Evolutionary conservation across 495 filamentous ascomycete species (phyloP).

Genomic region (Xylaria grammica): DNA sequence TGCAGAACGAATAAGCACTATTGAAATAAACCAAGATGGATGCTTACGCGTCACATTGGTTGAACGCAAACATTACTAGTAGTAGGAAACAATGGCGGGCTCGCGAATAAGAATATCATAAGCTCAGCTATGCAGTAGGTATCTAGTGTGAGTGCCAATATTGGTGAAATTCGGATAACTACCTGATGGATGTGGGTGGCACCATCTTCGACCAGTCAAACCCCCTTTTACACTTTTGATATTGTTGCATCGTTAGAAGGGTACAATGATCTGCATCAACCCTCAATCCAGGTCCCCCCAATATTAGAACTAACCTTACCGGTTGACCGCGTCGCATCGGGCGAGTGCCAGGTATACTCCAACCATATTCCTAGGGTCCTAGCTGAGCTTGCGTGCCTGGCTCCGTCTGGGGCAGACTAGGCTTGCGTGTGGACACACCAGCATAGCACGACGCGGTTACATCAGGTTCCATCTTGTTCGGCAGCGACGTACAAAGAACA

Average conservation of each 20-base stretch:
- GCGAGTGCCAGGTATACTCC: constrained; percentile 4
- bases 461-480: neutral
- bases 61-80: neutral
- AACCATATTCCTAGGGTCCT: constrained; percentile 4
- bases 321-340: constrained; percentile 8
- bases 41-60: constrained; percentile 14
- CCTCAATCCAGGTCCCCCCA: constrained; percentile 3
- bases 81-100: neutral
- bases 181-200: constrained; percentile 1
- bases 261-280: neutral
- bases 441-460: constrained; percentile 8
- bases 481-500: constrained; percentile 1
- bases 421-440: neutral
- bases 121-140: neutral
- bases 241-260: constrained; percentile 1
- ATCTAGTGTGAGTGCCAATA: constrained; percentile 12
- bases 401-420: neutral
- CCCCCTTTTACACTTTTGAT: neutral
- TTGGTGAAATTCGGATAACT: constrained; percentile 3
- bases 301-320: neutral
- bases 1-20: neutral
- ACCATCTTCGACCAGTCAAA: constrained; percentile 7
- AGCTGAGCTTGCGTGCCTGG: constrained; percentile 14
- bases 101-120: neutral
- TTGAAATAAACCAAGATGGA: neutral